Evolutionary conservation across 495 filamentous ascomycete genomes (phyloP).

Genomic region (Daldinia bambusicola): DNA sequence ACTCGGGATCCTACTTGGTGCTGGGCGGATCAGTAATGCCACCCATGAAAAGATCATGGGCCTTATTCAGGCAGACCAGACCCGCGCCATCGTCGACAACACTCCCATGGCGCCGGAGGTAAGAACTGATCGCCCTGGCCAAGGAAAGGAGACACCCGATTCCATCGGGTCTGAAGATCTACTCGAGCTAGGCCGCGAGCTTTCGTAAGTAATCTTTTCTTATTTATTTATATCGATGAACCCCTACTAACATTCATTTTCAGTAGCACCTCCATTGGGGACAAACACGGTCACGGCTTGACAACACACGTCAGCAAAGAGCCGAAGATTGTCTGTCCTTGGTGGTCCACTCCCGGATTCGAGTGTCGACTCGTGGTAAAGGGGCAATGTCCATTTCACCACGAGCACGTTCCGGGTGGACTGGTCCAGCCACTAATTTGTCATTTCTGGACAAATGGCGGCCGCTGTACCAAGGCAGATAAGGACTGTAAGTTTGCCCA

Average conservation of each 20-base stretch:
- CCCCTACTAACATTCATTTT: constrained; percentile 1
- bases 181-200: constrained; percentile 7
- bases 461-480: constrained; percentile 22
- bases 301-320: background rate
- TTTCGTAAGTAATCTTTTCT: constrained; percentile 13
- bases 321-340: constrained; percentile 37
- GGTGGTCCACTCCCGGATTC: constrained; percentile 26
- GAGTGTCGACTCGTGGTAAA: constrained; percentile 18
- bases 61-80: constrained; percentile 17
- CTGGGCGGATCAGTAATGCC: constrained; percentile 16
- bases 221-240: background rate
- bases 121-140: background rate
- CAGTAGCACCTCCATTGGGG: background rate
- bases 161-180: constrained; percentile 20
- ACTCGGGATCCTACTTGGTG: constrained; percentile 33
- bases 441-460: constrained; percentile 31
- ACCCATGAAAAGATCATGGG: constrained; percentile 25
- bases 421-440: constrained; percentile 26
- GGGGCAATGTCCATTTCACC: constrained; percentile 14
- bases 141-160: constrained; percentile 26
- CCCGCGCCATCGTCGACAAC: background rate
- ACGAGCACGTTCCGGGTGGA: constrained; percentile 25
- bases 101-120: background rate
- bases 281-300: background rate
- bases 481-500: constrained; percentile 29